Percentiles rank a stretch among this genome's conserved stretches.
phyloP scores from a whole-genome alignment of 352 stramenopile species.

The Phytopythium mirpurense region DNA sequence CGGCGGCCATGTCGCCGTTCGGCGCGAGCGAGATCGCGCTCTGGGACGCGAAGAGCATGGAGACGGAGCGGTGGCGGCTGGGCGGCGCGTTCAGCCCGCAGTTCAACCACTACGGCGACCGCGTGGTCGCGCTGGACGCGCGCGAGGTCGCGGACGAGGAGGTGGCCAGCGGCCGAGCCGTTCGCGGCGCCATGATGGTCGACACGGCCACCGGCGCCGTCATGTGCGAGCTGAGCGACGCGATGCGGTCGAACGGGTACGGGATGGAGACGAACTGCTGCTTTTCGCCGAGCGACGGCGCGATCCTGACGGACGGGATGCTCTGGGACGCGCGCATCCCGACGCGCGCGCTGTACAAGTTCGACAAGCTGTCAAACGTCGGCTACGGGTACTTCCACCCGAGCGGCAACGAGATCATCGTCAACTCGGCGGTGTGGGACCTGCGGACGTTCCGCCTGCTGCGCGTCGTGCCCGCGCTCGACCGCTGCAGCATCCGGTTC shows the following conservation, averaged over 20 bases:
- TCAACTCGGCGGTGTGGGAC: slow-evolving; percentile 90
- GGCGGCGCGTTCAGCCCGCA: slow-evolving; percentile 42
- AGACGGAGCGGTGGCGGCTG: slow-evolving; percentile 61
- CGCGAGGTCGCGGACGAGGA: slow-evolving; percentile 27
- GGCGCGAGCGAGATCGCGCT: slow-evolving; percentile 56
- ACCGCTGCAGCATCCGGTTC: slow-evolving; percentile 81
- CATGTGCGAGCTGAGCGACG: slow-evolving; percentile 56
- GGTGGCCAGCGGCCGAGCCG: slow-evolving; percentile 15
- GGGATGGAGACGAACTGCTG: slow-evolving; percentile 73
- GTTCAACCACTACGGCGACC: slow-evolving; percentile 81
- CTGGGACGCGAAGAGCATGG: slow-evolving; percentile 69
- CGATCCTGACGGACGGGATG: slow-evolving; percentile 77
- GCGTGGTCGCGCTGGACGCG: slow-evolving; percentile 59
- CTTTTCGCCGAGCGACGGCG: slow-evolving; percentile 66
- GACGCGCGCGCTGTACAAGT: slow-evolving; percentile 78
- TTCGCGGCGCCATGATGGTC: slow-evolving; percentile 54
- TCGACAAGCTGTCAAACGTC: slow-evolving; percentile 86
- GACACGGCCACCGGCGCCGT: slow-evolving; percentile 65
- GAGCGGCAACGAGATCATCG: slow-evolving; percentile 84
- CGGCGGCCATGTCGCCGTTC: slow-evolving; percentile 40
- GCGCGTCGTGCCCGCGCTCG: slow-evolving; percentile 81
- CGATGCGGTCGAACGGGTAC: slow-evolving; percentile 68
- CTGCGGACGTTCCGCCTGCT: slow-evolving; percentile 80
- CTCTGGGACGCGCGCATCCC: slow-evolving; percentile 74
- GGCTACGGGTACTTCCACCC: slow-evolving; percentile 84